Evolutionary conservation across 257 asterid species (phyloP).

Genomic region (Thymus quinquecostatus): DNA sequence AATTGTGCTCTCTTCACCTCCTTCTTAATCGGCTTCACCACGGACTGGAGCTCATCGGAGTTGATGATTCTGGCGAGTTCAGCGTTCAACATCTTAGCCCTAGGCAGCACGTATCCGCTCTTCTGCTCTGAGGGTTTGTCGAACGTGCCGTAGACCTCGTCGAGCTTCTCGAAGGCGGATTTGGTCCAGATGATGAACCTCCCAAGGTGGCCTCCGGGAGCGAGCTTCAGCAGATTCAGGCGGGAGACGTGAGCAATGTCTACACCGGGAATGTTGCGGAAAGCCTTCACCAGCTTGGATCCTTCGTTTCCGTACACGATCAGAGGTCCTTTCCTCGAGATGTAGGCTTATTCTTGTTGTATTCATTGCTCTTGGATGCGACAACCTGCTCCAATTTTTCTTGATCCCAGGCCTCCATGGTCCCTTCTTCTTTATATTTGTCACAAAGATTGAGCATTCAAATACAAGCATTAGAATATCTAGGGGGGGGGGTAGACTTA

Average conservation of each 20-base stretch:
- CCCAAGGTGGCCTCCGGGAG: slow-evolving; percentile 88
- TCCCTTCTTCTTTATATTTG: slow-evolving; percentile 39
- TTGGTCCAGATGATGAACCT: slow-evolving; percentile 82
- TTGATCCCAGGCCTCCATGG: slow-evolving; percentile 98
- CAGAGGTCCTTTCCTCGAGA: slow-evolving; percentile 79
- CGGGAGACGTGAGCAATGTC: slow-evolving; percentile 75
- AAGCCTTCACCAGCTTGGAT: slow-evolving; percentile 75
- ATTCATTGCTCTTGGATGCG: slow-evolving; percentile 83
- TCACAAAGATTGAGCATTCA: slow-evolving; percentile 19
- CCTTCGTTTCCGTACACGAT: slow-evolving; percentile 83
- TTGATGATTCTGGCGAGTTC: slow-evolving; percentile 85
- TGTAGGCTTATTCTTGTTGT: slow-evolving; percentile 88
- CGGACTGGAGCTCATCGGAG: slow-evolving; percentile 90
- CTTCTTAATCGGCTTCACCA: slow-evolving; percentile 81
- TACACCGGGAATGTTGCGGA: slow-evolving; percentile 77
- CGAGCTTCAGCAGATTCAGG: slow-evolving; percentile 64
- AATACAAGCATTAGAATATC: slow-evolving; percentile 21
- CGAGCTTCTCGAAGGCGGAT: slow-evolving; percentile 76
- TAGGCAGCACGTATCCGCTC: slow-evolving; percentile 70
- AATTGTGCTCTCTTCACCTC: slow-evolving; percentile 61
- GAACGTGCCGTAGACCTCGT: slow-evolving; percentile 68
- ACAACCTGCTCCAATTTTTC: slow-evolving; percentile 88
- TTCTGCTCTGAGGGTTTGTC: slow-evolving; percentile 70
- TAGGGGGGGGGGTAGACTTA: background rate
- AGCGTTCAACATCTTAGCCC: slow-evolving; percentile 82